Evolutionary conservation across 2,329 filamentous ascomycete genomes (phyloP), one percentile per base, ranked within the genome.

Genomic region (Cryphonectria naterciae): DNA sequence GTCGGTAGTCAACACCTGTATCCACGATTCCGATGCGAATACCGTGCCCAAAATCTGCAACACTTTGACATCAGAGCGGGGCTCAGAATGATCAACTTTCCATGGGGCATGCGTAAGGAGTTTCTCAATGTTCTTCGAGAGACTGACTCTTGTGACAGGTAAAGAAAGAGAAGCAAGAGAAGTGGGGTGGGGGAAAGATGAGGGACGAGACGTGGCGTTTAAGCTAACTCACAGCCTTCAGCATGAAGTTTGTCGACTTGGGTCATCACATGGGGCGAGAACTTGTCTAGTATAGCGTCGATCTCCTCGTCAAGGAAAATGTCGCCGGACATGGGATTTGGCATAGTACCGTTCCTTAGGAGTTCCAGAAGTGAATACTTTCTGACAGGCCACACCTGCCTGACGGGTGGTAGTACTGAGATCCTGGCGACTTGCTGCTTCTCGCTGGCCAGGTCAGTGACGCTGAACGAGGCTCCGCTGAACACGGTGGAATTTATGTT

Each of bases 1-100:
- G 85, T 11, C 75, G 80, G 75, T 87, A 87, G 74, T 88, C 86
- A 37, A 87, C 78, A 5, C 77, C 77, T 0, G 75, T 76, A 71
- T 84, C 81, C 61, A 85, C 77, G 41, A 85, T 76, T 6, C 78
- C 84, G 25, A 86, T 78, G 32, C 79, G 80, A 41, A 84, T 75
- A 1, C 84, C 84, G 56, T 83, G 80, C 28, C 85, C 85, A 1
- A 80, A 84, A n/a, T 83, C 67, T 68, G 35, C 28, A 10, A 56
- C 10, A n/a, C 15, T 4, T 8, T 8, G 32, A 64, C 2, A 54
- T 56, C n/a, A 68, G 46, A 15, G 28, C 8, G 17, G 17, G 2
- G 19, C 25, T 11, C 13, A 37, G 11, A 43, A 4, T 0, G 17
- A 28, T 15, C n/a, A 41, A 43, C 15, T 1, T 43, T 28, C 25